Evolutionary conservation across 768 basidiomycete genomes (phyloP), one percentile per base, ranked within the genome.

Genomic region (Tubosaeta brunneosetosa): DNA sequence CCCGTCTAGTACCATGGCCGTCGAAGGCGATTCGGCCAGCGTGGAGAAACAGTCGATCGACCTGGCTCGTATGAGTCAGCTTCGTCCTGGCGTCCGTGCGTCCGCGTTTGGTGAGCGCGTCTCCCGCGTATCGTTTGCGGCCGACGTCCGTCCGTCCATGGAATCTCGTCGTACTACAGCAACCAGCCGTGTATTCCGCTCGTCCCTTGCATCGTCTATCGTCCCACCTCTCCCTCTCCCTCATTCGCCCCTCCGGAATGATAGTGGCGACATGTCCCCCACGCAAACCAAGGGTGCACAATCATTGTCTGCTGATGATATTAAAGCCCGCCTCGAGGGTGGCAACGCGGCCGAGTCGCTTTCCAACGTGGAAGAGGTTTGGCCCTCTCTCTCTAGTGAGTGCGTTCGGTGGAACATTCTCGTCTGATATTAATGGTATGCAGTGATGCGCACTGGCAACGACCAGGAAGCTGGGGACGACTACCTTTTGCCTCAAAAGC

Each of bases 401-500:
- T 61, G 36, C 33, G 54, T 36, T 55, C 55, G 4, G 6, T 42
- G 32, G 46, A 16, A 33, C 13, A 3, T 40, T 12, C 44, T 31
- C n/a, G 3, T 47, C 31, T 12, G 14, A 25, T 61, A 31, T 44
- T 63, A 50, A 57, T 44, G 34, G 47, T 22, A 38, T 38, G 10
- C 53, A 88, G 86, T 90, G 78, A 88, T 91, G 86, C 85, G 86
- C 57, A 85, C 82, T 3, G 80, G 81, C 49, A 63, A 65, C 17
- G 61, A 57, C 11, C 38, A 59, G 25, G 55, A 50, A n/a, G 22
- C 53, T 7, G 67, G 63, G 44, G 72, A 74, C 44, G 76, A 80
- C 19, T 80, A 77, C 56, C 73, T 86, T 36, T 70, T 82, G 49
- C 62, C 76, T 25, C 60, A 58, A 4, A 45, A 57, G 25, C 31